Evolutionary conservation across 805 yeast genomes (phyloP).

Genomic region (Danielozyma ontarioensis): DNA sequence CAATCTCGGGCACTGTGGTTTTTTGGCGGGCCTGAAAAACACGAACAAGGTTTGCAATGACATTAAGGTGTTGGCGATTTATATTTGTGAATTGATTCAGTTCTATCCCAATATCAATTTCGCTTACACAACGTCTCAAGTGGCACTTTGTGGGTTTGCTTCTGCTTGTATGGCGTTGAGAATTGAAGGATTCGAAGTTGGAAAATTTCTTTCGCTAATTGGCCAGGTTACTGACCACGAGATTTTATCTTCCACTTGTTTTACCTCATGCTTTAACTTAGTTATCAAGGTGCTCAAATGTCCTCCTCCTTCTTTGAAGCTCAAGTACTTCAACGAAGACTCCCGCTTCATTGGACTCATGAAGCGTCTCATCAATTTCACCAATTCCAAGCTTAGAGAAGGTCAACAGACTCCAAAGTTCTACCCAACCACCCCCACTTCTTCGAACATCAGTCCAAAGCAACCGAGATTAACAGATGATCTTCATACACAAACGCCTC

Average conservation of each 20-base stretch:
- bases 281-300: constrained; percentile 35
- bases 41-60: constrained; percentile 30
- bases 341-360: constrained; percentile 31
- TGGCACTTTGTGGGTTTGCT: constrained; percentile 43
- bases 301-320: constrained; percentile 43
- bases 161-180: constrained; percentile 33
- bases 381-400: constrained; percentile 18
- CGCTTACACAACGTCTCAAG: constrained; percentile 48
- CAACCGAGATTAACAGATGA: too few species aligned
- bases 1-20: constrained; percentile 22
- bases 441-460: constrained; percentile 15
- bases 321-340: constrained; percentile 38
- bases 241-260: constrained; percentile 1
- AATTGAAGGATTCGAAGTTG: constrained; percentile 19
- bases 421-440: constrained; percentile 16
- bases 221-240: constrained; percentile 3
- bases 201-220: constrained; percentile 12
- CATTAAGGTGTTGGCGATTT: constrained; percentile 51
- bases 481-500: too few species aligned
- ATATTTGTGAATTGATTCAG: constrained; percentile 62
- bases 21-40: constrained; percentile 23
- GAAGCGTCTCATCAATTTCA: constrained; percentile 29
- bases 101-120: constrained; percentile 57
- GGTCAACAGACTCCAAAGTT: constrained; percentile 30
- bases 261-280: constrained; percentile 17